Evolutionary conservation across 139 green algal species (phyloP), one percentile per base, ranked within the genome.

Genomic region (Spirogloea muscicola): DNA sequence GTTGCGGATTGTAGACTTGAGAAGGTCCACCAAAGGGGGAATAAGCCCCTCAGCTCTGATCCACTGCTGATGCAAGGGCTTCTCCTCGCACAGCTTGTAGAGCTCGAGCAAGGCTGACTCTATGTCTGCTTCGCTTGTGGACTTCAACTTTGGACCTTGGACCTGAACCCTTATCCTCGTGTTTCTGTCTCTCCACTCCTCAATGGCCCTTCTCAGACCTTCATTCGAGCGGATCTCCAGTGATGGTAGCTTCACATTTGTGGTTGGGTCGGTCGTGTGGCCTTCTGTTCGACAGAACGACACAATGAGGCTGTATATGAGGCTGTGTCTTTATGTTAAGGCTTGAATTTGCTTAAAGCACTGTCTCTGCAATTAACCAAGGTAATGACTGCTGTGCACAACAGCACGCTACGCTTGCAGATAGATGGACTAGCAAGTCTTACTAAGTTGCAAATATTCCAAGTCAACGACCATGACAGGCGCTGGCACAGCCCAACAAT

Each of bases 71-170:
- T 76, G 65, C 34, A 59, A 25, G 25, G 67, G 9, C 13, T 49
- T 31, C 67, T 76, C 67, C 55, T 76, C 46, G 29, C 67, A 76
- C 31, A 76, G 67, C 49, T 68, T 40, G 6, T 68, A 76, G 16
- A 76, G n/a, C 5, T 76, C 67, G 10, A 68, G 58, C 27, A 76
- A 49, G n/a, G 49, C 67, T 9, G 49, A 29, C 42, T 76, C 67
- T 16, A 76, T 36, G 13, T 76, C 67, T 34, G 65, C 67, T 21
- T 76, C 67, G 33, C 33, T 69, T 2, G 25, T 36, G 0, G 67
- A 69, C 49, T 46, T n/a, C 40, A 76, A 34, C 49, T 76, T 76
- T 3, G 67, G 67, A 16, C 67, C 49, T 41, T 31, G 41, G 7
- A 49, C 67, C 58, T 76, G 67, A 42, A 76, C 66, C 13, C n/a